Conservation (phyloP, 345 rosid genomes). For the Eucalyptus regnans region DNA sequence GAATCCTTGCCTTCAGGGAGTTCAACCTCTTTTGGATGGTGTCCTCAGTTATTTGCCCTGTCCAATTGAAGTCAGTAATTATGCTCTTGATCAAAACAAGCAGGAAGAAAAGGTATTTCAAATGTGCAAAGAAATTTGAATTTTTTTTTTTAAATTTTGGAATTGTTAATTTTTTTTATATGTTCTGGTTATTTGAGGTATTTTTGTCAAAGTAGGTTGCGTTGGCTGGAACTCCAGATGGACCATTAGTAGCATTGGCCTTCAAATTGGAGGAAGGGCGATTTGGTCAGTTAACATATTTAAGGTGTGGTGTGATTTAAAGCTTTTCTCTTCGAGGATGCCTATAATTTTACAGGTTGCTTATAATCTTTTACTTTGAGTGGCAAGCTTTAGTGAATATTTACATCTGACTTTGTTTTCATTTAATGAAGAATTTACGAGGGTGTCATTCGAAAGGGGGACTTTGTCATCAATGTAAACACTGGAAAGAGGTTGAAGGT, state of each 20-base stretch:
- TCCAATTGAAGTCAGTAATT: constrained; percentile 81
- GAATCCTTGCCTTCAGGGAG: constrained; percentile 44
- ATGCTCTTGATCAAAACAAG: constrained; percentile 89
- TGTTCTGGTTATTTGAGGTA: neutral
- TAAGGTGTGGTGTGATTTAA: constrained; percentile 30
- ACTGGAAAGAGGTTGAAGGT: constrained; percentile 96
- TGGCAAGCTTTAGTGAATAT: neutral
- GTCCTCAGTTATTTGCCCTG: constrained; percentile 82
- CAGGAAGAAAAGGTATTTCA: constrained; percentile 74
- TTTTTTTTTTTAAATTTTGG: neutral
- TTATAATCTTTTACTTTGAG: neutral
- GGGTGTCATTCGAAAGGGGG: constrained; percentile 94
- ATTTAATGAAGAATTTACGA: constrained; percentile 65
- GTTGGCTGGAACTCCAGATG: constrained; percentile 61
- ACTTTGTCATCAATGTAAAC: constrained; percentile 74
- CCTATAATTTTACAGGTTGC: neutral
- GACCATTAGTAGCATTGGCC: constrained; percentile 96
- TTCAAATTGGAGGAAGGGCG: constrained; percentile 98
- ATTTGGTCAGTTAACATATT: constrained; percentile 86
- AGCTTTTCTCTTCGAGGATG: neutral
- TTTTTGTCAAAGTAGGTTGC: neutral
- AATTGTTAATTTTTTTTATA: neutral
- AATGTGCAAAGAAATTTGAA: neutral
- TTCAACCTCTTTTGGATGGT: constrained; percentile 88
- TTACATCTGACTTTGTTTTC: constrained; percentile 1